Evolutionary conservation across 331 rosid species (phyloP).

Genomic region (Acacia concinna): DNA sequence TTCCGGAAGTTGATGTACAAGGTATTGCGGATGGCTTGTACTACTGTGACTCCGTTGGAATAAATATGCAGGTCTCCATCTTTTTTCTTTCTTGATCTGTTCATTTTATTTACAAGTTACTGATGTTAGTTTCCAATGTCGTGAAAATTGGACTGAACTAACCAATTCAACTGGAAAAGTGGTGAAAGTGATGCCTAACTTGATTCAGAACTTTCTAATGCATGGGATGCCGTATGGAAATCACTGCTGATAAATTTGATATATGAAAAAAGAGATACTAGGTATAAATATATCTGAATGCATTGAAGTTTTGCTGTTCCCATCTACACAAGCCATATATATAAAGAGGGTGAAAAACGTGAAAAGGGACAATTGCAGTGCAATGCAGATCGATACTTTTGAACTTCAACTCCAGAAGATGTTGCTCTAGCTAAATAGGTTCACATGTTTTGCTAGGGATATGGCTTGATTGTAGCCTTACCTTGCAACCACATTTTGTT

Average conservation of each 20-base stretch:
- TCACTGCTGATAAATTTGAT: not conserved
- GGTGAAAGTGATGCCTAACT: not conserved
- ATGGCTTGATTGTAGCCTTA: not conserved
- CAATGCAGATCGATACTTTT: not conserved
- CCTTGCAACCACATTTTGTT: not conserved
- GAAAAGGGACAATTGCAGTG: not conserved
- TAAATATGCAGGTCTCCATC: constrained; percentile 68
- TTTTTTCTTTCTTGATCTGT: not conserved
- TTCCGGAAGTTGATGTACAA: constrained; percentile 58
- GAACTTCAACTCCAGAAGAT: not conserved
- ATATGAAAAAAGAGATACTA: not conserved
- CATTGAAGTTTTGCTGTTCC: not conserved
- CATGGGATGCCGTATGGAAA: not conserved
- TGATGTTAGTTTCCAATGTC: not conserved
- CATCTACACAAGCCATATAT: not conserved
- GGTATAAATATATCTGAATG: not conserved
- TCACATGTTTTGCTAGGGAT: not conserved
- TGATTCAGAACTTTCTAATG: not conserved
- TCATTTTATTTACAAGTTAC: not conserved
- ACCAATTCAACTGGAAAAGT: not conserved
- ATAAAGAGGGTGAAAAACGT: not conserved
- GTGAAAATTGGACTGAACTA: not conserved
- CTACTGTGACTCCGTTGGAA: constrained; percentile 76
- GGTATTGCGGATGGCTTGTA: constrained; percentile 77
- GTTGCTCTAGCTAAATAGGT: not conserved